phyloP scores from a whole-genome alignment of 2,329 filamentous ascomycete species.

The Phaeophleospora eucalypticola region DNA sequence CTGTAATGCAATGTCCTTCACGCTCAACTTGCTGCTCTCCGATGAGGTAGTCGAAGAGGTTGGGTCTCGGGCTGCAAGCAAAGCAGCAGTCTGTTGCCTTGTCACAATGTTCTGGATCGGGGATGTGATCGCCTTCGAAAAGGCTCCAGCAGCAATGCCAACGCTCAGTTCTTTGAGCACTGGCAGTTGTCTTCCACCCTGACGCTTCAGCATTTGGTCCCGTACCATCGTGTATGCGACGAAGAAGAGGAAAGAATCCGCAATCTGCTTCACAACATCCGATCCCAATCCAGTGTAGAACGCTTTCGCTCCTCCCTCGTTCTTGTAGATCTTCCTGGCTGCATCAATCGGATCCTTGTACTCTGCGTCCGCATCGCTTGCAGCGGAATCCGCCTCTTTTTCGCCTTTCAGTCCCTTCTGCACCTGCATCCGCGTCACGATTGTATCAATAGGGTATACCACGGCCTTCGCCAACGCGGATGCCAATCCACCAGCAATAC shows the following conservation, averaged over 20 bases:
- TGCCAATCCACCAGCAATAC: conserved; percentile 71
- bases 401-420: conserved; percentile 57
- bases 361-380: conserved; percentile 38
- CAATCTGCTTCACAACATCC: conserved; percentile 45
- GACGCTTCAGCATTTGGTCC: conserved; percentile 39
- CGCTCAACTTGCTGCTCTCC: conserved; percentile 31
- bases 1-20: conserved; percentile 57
- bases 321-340: conserved; percentile 63
- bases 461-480: conserved; percentile 73
- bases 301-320: conserved; percentile 65
- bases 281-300: conserved; percentile 55
- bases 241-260: conserved; percentile 83
- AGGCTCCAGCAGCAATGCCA: conserved; percentile 68
- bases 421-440: conserved; percentile 77
- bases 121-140: conserved; percentile 71
- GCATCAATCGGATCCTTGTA: conserved; percentile 68
- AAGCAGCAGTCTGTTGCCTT: conserved; percentile 67
- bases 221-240: conserved; percentile 66
- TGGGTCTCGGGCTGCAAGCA: conserved; percentile 42
- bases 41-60: conserved; percentile 25
- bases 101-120: conserved; percentile 80
- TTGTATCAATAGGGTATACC: conserved; percentile 76
- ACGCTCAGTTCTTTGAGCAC: conserved; percentile 69
- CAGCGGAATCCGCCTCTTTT: conserved; percentile 31
- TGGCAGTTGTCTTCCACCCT: conserved; percentile 46